Evolutionary conservation across 495 filamentous ascomycete species (phyloP), one percentile per base, ranked within the genome.

Genomic region (Glarea lozoyensis): DNA sequence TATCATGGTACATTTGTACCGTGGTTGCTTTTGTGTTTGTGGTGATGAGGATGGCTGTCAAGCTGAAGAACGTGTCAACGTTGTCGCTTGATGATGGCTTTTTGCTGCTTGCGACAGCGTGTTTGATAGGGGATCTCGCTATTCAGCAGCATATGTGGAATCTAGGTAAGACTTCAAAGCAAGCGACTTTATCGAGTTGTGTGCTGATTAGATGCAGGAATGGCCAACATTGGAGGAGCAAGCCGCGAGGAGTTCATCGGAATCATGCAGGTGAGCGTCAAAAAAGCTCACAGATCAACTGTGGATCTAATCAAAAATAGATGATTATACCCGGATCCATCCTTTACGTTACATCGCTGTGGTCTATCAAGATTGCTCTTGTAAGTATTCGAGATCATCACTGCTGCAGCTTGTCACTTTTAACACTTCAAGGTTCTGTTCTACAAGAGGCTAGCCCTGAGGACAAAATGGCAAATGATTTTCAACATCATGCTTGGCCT

Each of bases 71-170:
- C 6, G n/a, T 34, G 12, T 4, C n/a, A 13, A 34, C 31, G 4
- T 34, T 34, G 12, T 13, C 6, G 12, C n/a, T 34, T 16, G 31
- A 34, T 4, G 31, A 34, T 13, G n/a, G 17, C 17, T 13, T 34
- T 16, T 16, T 34, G 6, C n/a, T 34, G 6, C 31, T 34, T 13
- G 31, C 31, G 4, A 16, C 31, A 34, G n/a, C 31, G 17, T 34
- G 31, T 34, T 16, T 34, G n/a, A 13, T 34, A 6, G 31, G 31
- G 4, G 31, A 34, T 34, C 31, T 34, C 17, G 31, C 31, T 34
- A 34, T 34, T 4, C 31, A 34, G 31, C 31, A 34, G n/a, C 17
- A 34, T 34, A 34, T 34, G 31, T 34, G 31, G 31, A 13, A 34
- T 34, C 31, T 7, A 4, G 31, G 31, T 34, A 34, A 7, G 31